Evolutionary conservation across 495 filamentous ascomycete genomes (phyloP).

Genomic region (Daldinia childiae): DNA sequence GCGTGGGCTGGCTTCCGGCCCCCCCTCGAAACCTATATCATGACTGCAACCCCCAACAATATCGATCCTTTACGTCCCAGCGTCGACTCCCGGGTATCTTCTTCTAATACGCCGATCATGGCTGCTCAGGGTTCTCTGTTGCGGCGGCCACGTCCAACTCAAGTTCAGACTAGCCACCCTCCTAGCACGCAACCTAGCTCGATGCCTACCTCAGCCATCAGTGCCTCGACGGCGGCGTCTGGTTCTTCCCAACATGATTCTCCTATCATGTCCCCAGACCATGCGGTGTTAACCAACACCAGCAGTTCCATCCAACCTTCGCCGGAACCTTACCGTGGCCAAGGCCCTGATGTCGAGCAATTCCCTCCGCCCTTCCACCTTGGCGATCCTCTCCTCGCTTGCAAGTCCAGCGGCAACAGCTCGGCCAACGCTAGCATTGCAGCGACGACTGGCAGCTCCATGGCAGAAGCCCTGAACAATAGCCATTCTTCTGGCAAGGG

Average conservation of each 20-base stretch:
- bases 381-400: slow-evolving; percentile 55
- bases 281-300: slow-evolving; percentile 49
- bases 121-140: slow-evolving; percentile 39
- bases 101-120: slow-evolving; percentile 44
- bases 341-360: slow-evolving; percentile 43
- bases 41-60: slow-evolving; percentile 49
- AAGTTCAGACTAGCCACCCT: slow-evolving; percentile 52
- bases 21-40: slow-evolving; percentile 47
- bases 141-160: slow-evolving; percentile 51
- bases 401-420: slow-evolving; percentile 51
- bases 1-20: slow-evolving; percentile 40
- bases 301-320: slow-evolving; percentile 55
- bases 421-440: slow-evolving; percentile 48
- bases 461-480: slow-evolving; percentile 50
- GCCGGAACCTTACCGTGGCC: slow-evolving; percentile 48
- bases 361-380: slow-evolving; percentile 51
- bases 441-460: slow-evolving; percentile 47
- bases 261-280: slow-evolving; percentile 53
- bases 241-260: slow-evolving; percentile 55
- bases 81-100: slow-evolving; percentile 40
- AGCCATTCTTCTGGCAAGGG: slow-evolving; percentile 44
- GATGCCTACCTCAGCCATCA: slow-evolving; percentile 53
- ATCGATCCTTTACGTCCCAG: slow-evolving; percentile 40
- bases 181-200: slow-evolving; percentile 47
- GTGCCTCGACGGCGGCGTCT: slow-evolving; percentile 55